Base-by-base conservation (phyloP, 768 basidiomycete genomes). In the Trametes cinnabarina region DNA sequence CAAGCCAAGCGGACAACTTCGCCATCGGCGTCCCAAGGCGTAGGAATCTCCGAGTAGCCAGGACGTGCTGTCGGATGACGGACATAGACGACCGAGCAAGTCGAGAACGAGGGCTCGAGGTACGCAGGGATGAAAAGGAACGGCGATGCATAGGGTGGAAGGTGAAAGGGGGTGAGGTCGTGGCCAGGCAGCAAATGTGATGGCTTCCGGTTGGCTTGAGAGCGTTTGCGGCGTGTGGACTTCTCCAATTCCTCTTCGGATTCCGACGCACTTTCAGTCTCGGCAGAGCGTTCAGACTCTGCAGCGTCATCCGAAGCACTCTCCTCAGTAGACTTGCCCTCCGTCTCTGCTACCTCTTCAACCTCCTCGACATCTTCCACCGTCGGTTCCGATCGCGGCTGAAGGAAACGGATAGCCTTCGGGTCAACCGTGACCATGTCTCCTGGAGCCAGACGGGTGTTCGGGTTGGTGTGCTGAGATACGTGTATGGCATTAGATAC, bases 41-140 rank as follows among this genome's bases (percentile, higher is more conserved):
- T 92, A 6, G 96, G 93, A 35, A 99, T 89, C 72, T 99, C 97
- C 15, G 89, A 92, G 74, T 96, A 94, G 6, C 91, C 91, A 0
- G 94, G 92, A n/a, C 94, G 85, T 0, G 96, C 97, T 0, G 95
- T 97, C 8, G 97, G 97, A 67, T 98, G 94, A 35, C 97, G 90
- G 30, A 98, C 84, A 70, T 96, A 98, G 50, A 98, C 78, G 14
- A 87, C 88, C 2, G 94, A 92, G 72, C 96, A 98, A 10, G 94
- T 93, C 46, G 81, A 68, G 78, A 90, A 98, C 55, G 87, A 90
- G 12, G 86, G 83, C 64, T 95, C 91, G 51, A 94, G 81, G 71
- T 94, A 95, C 0, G 92, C 86, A 4, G 97, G 97, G 62, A 98
- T 82, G 79, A 97, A 98, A 39, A 98, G 79, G 79, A 88, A 91